phyloP scores from a whole-genome alignment of 2,329 filamentous ascomycete species.

The Xylariaceae sp. region DNA sequence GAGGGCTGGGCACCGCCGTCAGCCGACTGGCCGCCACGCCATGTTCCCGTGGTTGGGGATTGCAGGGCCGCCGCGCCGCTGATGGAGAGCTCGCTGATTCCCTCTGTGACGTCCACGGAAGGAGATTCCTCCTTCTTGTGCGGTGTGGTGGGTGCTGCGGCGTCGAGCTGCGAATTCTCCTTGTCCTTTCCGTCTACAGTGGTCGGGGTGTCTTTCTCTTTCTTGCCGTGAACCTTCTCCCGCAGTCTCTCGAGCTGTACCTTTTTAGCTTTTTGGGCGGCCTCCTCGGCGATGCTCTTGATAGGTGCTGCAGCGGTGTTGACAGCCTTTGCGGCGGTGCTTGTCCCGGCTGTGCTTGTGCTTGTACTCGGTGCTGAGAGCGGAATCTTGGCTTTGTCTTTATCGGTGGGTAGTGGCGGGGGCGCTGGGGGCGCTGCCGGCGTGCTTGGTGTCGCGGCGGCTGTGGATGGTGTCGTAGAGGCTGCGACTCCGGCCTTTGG shows the following conservation, averaged over 20 bases:
- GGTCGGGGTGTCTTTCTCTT: slow-evolving; percentile 27
- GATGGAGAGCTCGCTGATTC: slow-evolving; percentile 20
- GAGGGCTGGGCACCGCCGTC: slow-evolving; percentile 28
- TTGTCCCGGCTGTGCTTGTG: slow-evolving; percentile 9
- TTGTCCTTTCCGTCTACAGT: slow-evolving; percentile 12
- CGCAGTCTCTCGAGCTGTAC: slow-evolving; percentile 52
- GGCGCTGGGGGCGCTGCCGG: slow-evolving; percentile 25
- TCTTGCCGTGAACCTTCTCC: slow-evolving; percentile 52
- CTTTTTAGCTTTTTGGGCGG: slow-evolving; percentile 62
- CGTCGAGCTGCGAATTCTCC: slow-evolving; percentile 10
- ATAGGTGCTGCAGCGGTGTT: slow-evolving; percentile 37
- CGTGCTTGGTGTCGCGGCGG: slow-evolving; percentile 20
- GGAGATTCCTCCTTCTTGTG: slow-evolving; percentile 9
- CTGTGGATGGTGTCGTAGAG: slow-evolving; percentile 35
- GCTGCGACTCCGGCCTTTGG: slow-evolving; percentile 35
- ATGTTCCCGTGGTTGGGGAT: slow-evolving; percentile 45
- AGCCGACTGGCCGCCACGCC: slow-evolving; percentile 31
- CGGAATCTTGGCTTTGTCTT: slow-evolving; percentile 30
- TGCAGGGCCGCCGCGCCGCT: slow-evolving; percentile 37
- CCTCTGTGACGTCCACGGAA: slow-evolving; percentile 17
- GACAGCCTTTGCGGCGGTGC: slow-evolving; percentile 23
- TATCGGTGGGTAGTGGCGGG: slow-evolving; percentile 25
- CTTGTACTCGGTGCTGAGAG: slow-evolving; percentile 15
- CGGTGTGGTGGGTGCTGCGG: slow-evolving; percentile 4
- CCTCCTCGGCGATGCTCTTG: slow-evolving; percentile 62